Evolutionary conservation across 1,284 basidiomycete genomes (phyloP).

Genomic region (Boletus chippewaensis): DNA sequence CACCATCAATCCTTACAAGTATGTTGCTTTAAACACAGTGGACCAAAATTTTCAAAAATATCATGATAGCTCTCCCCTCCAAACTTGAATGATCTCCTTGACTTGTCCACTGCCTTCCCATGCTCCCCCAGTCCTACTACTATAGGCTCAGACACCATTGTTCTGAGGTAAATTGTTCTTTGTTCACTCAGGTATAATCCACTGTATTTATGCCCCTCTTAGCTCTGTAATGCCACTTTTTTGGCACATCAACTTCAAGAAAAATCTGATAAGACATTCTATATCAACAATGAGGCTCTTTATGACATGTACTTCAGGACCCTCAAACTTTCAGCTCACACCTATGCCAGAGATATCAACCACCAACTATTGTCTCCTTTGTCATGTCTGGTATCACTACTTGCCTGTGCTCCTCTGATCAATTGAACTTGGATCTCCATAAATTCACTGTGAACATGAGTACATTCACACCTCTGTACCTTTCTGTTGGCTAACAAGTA

Average conservation of each 20-base stretch:
- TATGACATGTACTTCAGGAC: constrained; percentile 99
- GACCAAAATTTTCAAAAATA: constrained; percentile 23
- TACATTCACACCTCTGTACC: constrained; percentile 32
- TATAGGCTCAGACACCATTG: constrained; percentile 89
- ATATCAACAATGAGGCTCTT: constrained; percentile 96
- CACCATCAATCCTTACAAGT: constrained; percentile 86
- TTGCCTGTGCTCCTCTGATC: constrained; percentile 95
- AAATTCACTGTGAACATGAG: constrained; percentile 99
- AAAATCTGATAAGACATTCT: constrained; percentile 94
- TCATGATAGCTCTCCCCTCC: too few relatives aligned
- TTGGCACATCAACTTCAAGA: constrained; percentile 95
- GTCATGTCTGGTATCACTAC: constrained; percentile 99
- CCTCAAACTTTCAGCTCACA: constrained; percentile 88
- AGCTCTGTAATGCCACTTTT: constrained; percentile 90
- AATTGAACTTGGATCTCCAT: constrained; percentile 95
- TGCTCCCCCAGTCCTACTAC: constrained; percentile 70
- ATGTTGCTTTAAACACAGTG: constrained; percentile 64
- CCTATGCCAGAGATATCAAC: constrained; percentile 89
- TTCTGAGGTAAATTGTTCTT: constrained; percentile 54
- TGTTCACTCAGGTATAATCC: background rate
- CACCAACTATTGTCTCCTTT: constrained; percentile 78
- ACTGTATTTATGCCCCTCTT: constrained; percentile 9
- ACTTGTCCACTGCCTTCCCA: too few relatives aligned
- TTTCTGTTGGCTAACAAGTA: background rate
- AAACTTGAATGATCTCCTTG: too few relatives aligned